phyloP scores from a whole-genome alignment of 1,284 basidiomycete species.

The Cutaneotrichosporon mucoides region DNA sequence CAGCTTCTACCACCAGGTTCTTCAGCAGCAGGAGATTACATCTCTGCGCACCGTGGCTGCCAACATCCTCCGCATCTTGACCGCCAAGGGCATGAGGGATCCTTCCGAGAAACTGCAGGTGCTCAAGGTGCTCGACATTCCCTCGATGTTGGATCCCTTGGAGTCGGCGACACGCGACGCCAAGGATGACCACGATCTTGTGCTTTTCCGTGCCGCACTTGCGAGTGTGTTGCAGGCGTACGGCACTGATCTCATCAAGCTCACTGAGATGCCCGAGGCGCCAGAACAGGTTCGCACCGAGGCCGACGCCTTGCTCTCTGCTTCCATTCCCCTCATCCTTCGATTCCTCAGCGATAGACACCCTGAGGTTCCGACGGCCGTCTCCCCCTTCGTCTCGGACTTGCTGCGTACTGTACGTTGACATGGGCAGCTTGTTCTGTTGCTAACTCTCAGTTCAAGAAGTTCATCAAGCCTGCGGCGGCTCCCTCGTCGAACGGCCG shows the following conservation, averaged over 20 bases:
- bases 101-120: constrained; percentile 85
- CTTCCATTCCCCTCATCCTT: constrained; percentile 75
- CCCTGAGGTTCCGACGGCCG: constrained; percentile 77
- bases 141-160: constrained; percentile 70
- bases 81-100: constrained; percentile 90
- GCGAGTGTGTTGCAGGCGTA: constrained; percentile 79
- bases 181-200: constrained; percentile 66
- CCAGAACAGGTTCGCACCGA: constrained; percentile 63
- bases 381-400: constrained; percentile 73
- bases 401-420: constrained; percentile 67
- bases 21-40: constrained; percentile 68
- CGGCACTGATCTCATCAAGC: constrained; percentile 78
- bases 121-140: constrained; percentile 81
- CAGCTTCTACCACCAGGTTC: constrained; percentile 74
- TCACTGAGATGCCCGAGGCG: constrained; percentile 57
- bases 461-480: constrained; percentile 20
- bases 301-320: constrained; percentile 64
- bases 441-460: constrained; percentile 25
- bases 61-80: constrained; percentile 72
- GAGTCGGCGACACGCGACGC: constrained; percentile 70
- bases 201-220: constrained; percentile 82
- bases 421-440: not conserved
- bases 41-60: constrained; percentile 76
- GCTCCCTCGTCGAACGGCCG: constrained; percentile 17
- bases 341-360: constrained; percentile 85